Conservation (phyloP, 163 green algal genomes). For the Chlorella variabilis region DNA sequence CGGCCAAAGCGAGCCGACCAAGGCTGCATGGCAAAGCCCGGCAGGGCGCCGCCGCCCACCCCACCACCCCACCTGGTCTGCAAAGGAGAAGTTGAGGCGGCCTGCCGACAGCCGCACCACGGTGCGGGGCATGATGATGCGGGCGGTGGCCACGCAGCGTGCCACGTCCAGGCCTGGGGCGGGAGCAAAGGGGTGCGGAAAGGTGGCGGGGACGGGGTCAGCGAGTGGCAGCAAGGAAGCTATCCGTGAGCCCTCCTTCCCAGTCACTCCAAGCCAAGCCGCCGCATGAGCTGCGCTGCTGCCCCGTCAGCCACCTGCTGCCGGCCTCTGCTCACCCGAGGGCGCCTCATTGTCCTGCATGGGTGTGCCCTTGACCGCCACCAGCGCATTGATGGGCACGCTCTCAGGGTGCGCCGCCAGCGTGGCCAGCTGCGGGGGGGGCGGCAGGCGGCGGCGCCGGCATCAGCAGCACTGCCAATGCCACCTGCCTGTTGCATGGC, state of each 20-base stretch:
- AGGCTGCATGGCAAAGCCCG: too few species aligned
- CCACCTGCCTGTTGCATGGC: too few species aligned
- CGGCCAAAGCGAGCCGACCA: too few species aligned
- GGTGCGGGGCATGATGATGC: slow-evolving; percentile 95
- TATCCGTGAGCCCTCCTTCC: too few species aligned
- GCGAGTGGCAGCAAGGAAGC: too few species aligned
- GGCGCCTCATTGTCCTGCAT: slow-evolving; percentile 59
- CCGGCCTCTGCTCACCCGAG: slow-evolving; percentile 23
- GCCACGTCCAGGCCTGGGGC: slow-evolving; percentile 85
- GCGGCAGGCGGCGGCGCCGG: not conserved
- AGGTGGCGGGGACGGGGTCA: not conserved
- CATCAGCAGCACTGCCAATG: not conserved
- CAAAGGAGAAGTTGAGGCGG: slow-evolving; percentile 82
- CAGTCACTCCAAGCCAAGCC: too few species aligned
- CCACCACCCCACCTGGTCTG: slow-evolving; percentile 70
- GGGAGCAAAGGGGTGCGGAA: not conserved
- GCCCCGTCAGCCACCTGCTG: too few species aligned
- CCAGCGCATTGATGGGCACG: slow-evolving; percentile 97
- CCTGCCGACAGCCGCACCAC: slow-evolving; percentile 96
- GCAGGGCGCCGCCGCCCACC: not conserved
- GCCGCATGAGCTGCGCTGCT: too few species aligned
- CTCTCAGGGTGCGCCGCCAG: slow-evolving; percentile 96
- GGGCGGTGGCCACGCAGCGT: slow-evolving; percentile 93
- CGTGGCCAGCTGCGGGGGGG: slow-evolving; percentile 80
- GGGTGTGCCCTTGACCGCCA: slow-evolving; percentile 91